A percentile compares a stretch with the other conserved stretches of the same genome.
Evolutionary conservation across 1,284 basidiomycete species (phyloP).

Genomic region (Ganoderma sinense): DNA sequence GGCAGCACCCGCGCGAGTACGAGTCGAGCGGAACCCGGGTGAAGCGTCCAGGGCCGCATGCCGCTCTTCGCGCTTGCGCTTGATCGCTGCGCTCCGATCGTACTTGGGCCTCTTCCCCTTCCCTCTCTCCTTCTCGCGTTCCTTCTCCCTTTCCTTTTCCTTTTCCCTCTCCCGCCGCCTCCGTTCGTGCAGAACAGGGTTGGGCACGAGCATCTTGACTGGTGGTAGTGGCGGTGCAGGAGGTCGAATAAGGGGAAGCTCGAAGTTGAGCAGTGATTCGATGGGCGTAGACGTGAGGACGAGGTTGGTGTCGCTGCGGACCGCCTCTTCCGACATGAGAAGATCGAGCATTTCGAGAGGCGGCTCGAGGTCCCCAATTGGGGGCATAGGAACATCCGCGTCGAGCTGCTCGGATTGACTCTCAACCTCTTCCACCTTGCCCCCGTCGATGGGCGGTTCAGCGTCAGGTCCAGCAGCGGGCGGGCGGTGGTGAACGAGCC

Average conservation of each 20-base stretch:
- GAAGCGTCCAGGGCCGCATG: constrained; percentile 38
- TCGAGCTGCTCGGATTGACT: constrained; percentile 10
- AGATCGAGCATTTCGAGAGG: constrained; percentile 61
- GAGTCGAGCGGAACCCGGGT: constrained; percentile 55
- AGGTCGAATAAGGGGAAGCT: constrained; percentile 68
- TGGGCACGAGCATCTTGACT: neutral
- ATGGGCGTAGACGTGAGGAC: constrained; percentile 66
- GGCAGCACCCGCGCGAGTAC: constrained; percentile 52
- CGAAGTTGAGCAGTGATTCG: constrained; percentile 72
- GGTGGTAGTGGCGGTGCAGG: constrained; percentile 54
- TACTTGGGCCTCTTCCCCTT: constrained; percentile 54
- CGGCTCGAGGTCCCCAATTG: constrained; percentile 77
- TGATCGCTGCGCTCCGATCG: constrained; percentile 48
- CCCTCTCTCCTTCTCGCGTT: constrained; percentile 9
- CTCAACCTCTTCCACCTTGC: constrained; percentile 14
- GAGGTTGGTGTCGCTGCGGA: constrained; percentile 60
- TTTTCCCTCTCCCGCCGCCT: constrained; percentile 8
- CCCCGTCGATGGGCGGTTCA: constrained; percentile 33
- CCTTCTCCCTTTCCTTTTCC: constrained; percentile 26
- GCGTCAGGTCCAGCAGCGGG: constrained; percentile 10
- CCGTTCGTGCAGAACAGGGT: constrained; percentile 13
- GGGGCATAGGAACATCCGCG: constrained; percentile 30
- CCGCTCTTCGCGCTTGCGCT: constrained; percentile 33
- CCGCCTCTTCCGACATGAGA: constrained; percentile 56
- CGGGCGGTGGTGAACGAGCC: constrained; percentile 5